A percentile compares a stretch with the other conserved stretches of the same genome.
These are phyloP conservation scores for Colletotrichum tamarilloi DNA, from an alignment of 2,329 filamentous ascomycete genomes.

Conservation along the genomic window DNA sequence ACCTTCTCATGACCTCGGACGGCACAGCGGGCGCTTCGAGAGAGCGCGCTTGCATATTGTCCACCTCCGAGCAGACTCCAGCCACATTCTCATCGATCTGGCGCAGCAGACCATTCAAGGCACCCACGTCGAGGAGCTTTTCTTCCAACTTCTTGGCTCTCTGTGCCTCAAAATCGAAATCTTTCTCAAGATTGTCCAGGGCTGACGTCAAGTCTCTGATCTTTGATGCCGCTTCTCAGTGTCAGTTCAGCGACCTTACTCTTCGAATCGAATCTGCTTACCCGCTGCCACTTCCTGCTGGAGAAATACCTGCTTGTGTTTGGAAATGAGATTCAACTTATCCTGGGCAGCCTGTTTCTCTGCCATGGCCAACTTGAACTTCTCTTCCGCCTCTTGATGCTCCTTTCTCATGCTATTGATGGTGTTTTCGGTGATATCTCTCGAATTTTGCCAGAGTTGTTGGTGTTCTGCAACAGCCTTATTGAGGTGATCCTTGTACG, in stretches of 20 bases:
- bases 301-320: not conserved
- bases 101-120: not conserved
- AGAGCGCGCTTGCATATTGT: not conserved
- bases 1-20: not conserved
- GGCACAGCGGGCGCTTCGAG: not conserved
- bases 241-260: not conserved
- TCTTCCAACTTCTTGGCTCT: not conserved
- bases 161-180: not conserved
- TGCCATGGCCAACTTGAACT: slow-evolving; percentile 38
- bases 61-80: not conserved
- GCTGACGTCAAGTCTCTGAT: not conserved
- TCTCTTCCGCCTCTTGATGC: slow-evolving; percentile 37
- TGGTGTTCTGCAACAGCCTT: slow-evolving; percentile 60
- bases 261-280: not conserved
- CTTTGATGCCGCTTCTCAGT: not conserved
- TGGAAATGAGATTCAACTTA: not conserved
- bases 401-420: slow-evolving; percentile 49
- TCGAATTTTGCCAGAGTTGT: slow-evolving; percentile 49
- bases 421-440: slow-evolving; percentile 46
- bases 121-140: slow-evolving; percentile 1
- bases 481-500: slow-evolving; percentile 54
- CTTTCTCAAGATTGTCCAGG: not conserved
- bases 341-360: slow-evolving; percentile 31
- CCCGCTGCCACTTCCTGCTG: not conserved
- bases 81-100: not conserved